Conservation (phyloP, 768 basidiomycete genomes). For the Lentinula sp. region DNA sequence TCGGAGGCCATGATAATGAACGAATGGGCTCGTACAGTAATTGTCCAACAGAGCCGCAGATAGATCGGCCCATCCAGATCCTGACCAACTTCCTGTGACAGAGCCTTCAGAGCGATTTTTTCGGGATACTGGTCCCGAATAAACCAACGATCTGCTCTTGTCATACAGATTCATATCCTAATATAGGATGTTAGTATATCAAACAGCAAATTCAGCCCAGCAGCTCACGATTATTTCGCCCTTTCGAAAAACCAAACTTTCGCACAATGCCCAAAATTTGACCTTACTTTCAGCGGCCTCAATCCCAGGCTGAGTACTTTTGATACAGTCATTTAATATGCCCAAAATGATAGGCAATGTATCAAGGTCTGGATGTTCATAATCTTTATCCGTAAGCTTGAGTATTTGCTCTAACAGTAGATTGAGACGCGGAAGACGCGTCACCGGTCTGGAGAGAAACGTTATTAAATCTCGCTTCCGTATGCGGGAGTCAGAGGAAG, state of each 20-base stretch:
- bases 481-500: conserved; percentile 57
- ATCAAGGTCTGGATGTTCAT: conserved; percentile 75
- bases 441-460: conserved; percentile 82
- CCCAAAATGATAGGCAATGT: conserved; percentile 66
- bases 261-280: conserved; percentile 77
- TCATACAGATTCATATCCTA: conserved; percentile 83
- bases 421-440: conserved; percentile 76
- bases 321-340: conserved; percentile 67
- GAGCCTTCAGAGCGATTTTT: conserved; percentile 47
- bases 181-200: background rate
- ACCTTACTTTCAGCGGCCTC: conserved; percentile 88
- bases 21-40: conserved; percentile 44
- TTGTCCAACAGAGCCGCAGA: conserved; percentile 69
- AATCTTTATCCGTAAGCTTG: conserved; percentile 56
- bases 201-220: background rate
- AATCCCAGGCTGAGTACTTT: conserved; percentile 86
- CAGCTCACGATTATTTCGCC: conserved; percentile 75
- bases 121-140: conserved; percentile 60
- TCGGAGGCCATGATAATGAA: background rate
- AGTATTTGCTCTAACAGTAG: conserved; percentile 67
- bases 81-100: conserved; percentile 44
- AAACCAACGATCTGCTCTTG: conserved; percentile 65
- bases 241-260: conserved; percentile 65
- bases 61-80: conserved; percentile 70
- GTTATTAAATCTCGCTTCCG: conserved; percentile 75